Conservation (phyloP, 2,329 filamentous ascomycete species). For the Colletotrichum eleusines region DNA sequence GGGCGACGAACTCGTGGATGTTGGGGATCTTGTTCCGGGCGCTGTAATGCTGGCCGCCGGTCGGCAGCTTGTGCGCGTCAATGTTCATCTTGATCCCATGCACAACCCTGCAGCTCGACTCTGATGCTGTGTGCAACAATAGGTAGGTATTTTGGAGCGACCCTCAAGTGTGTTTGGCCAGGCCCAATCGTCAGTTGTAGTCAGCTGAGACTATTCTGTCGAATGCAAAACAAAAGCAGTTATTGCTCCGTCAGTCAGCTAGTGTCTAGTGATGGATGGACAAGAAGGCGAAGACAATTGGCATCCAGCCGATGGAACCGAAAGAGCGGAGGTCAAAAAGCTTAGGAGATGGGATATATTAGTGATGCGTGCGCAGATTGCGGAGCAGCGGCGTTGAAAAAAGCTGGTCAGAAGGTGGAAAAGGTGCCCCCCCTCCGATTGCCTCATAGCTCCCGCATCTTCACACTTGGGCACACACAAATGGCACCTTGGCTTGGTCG, state of each 20-base stretch:
- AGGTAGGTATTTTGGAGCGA: neutral
- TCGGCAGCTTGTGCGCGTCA: slow-evolving; percentile 57
- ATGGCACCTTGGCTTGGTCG: neutral
- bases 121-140: neutral
- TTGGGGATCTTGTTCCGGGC: slow-evolving; percentile 88
- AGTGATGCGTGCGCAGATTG: slow-evolving; percentile 1
- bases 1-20: slow-evolving; percentile 84
- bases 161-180: neutral
- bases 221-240: neutral
- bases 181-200: slow-evolving; percentile 15
- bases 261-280: slow-evolving; percentile 1
- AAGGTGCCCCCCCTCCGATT: slow-evolving; percentile 37
- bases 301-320: slow-evolving; percentile 22
- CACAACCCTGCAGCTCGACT: slow-evolving; percentile 15
- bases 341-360: slow-evolving; percentile 30
- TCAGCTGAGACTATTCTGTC: neutral
- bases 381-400: neutral
- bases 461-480: neutral
- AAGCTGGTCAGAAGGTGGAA: slow-evolving; percentile 3
- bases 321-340: slow-evolving; percentile 5
- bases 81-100: slow-evolving; percentile 51
- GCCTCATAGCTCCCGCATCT: slow-evolving; percentile 40
- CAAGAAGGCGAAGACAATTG: slow-evolving; percentile 25
- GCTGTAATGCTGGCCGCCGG: slow-evolving; percentile 79
- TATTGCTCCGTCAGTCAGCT: slow-evolving; percentile 1